Evolutionary conservation across 768 basidiomycete genomes (phyloP).

Genomic region (Boletus pseudo-olivaceus): DNA sequence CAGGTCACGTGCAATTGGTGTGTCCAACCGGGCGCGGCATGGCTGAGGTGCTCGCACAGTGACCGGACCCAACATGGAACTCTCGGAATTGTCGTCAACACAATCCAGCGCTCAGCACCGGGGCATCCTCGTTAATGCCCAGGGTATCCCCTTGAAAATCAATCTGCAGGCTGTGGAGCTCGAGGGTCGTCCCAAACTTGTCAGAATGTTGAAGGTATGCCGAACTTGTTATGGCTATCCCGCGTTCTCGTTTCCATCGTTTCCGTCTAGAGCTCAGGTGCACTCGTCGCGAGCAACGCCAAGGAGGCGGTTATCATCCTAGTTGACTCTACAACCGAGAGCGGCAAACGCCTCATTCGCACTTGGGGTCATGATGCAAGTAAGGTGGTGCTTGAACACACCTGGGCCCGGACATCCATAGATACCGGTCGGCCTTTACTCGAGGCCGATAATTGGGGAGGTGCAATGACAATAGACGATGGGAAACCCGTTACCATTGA

Average conservation of each 20-base stretch:
- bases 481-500: constrained; percentile 33
- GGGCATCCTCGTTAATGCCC: constrained; percentile 37
- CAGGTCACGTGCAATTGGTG: constrained; percentile 8
- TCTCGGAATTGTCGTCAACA: constrained; percentile 15
- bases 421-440: constrained; percentile 42
- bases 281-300: constrained; percentile 47
- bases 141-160: constrained; percentile 44
- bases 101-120: constrained; percentile 10
- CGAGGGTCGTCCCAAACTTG: constrained; percentile 45
- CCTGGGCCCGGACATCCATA: constrained; percentile 51
- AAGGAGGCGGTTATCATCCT: constrained; percentile 55
- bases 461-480: constrained; percentile 32
- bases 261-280: constrained; percentile 51
- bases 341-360: constrained; percentile 54
- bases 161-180: constrained; percentile 59
- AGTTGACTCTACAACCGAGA: constrained; percentile 49
- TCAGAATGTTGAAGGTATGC: constrained; percentile 47
- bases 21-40: neutral
- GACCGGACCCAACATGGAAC: constrained; percentile 19
- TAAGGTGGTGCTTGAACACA: constrained; percentile 49
- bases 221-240: neutral
- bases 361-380: constrained; percentile 51
- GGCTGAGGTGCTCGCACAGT: neutral
- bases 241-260: constrained; percentile 1
- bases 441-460: constrained; percentile 53